These are phyloP conservation scores for Fraxinus excelsior DNA, from an alignment of 257 asterid genomes.

Conservation along the genomic window DNA sequence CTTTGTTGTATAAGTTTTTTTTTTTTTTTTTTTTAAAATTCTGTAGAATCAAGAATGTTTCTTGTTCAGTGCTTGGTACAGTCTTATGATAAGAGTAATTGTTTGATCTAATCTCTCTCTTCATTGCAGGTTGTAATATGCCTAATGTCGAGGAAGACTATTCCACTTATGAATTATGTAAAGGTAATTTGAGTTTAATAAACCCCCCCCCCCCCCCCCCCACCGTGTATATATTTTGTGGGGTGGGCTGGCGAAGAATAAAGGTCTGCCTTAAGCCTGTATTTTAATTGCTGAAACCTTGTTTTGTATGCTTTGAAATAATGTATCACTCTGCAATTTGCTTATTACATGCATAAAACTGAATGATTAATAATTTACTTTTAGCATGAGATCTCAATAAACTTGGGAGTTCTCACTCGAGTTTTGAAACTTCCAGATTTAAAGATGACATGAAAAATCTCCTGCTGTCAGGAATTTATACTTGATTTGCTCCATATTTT, in stretches of 20 bases:
- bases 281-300: conserved; percentile 14
- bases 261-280: conserved; percentile 7
- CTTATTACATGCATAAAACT: neutral
- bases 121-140: conserved; percentile 83
- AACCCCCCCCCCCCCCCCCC: too few species aligned
- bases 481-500: neutral
- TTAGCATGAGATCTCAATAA: neutral
- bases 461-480: neutral
- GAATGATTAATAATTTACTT: neutral
- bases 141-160: conserved; percentile 84
- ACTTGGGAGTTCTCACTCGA: neutral
- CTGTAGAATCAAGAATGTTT: neutral
- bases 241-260: neutral
- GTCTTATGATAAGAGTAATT: conserved; percentile 18
- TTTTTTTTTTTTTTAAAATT: too few species aligned
- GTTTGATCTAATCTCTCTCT: conserved; percentile 33
- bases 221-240: neutral
- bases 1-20: neutral
- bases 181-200: conserved; percentile 55
- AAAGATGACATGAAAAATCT: neutral
- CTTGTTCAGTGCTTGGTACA: conserved; percentile 18
- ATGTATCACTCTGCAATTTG: conserved; percentile 4
- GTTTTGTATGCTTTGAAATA: neutral
- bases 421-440: neutral
- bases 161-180: conserved; percentile 81